Base-by-base conservation (phyloP, 331 rosid genomes). In the Malus hybrid region DNA sequence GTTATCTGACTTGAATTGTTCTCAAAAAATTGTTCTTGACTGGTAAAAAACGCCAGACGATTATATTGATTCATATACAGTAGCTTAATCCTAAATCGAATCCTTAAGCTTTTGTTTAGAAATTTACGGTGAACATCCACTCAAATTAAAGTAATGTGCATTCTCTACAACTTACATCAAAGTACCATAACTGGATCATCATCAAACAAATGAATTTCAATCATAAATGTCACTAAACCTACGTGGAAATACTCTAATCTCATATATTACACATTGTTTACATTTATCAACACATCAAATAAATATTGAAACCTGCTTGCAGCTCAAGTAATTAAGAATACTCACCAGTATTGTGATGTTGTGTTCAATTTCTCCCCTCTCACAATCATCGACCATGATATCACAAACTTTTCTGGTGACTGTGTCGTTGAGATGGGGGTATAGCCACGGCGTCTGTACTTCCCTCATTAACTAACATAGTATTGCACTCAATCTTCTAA, bases 351-450 rank as follows among this genome's bases (percentile, higher is more conserved):
- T 42, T 9, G 46, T 42, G 48, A 42, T 42, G 48, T 42, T 42
- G 14, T 42, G 20, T 53, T 53, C 58, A 53, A 53, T 52, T 19
- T 14, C 19, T 52, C 20, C 58, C 19, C 19, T 52, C 20, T 15
- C n/a, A 16, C 8, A 52, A 52, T 52, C 18, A 52, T 52, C n/a
- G 6, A 5, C 57, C 57, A 3, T 10, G 57, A 52, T 30, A 5
- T 93, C 93, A 88, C 84, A 78, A 85, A 75, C 85, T 86, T 79
- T 75, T 87, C 71, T 74, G 85, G 50, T 80, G 93, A 33, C 82
- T 20, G 7, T 63, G 68, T 63, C 75, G 88, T 50, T 71, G 75
- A 9, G 29, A 33, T 9, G 64, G 39, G 18, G 8, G 6, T 6
- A 13, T 55, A 30, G 22, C 20, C 5, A 32, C 16, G 10, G 6